Evolutionary conservation across 2,329 filamentous ascomycete species (phyloP).

Genomic region (Colletotrichum kahawae): DNA sequence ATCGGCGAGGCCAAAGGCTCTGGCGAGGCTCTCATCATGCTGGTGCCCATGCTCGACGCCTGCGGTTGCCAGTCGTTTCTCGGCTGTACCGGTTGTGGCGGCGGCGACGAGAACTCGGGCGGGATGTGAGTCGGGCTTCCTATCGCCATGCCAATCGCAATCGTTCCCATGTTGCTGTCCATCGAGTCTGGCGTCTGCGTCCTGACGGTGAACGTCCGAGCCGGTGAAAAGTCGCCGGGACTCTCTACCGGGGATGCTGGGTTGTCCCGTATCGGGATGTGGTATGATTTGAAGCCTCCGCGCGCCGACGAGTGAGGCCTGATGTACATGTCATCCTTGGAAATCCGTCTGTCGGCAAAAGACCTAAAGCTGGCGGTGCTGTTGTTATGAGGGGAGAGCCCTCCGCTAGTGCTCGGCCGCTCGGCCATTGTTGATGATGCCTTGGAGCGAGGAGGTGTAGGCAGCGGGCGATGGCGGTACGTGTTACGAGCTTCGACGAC

Average conservation of each 20-base stretch:
- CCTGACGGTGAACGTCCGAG: conserved; percentile 38
- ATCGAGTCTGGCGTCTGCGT: conserved; percentile 49
- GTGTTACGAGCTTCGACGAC: conserved; percentile 27
- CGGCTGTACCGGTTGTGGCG: not conserved
- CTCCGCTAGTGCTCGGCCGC: conserved; percentile 48
- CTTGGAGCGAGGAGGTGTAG: conserved; percentile 24
- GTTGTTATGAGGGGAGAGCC: conserved; percentile 29
- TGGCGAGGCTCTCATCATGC: conserved; percentile 9
- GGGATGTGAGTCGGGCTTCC: conserved; percentile 67
- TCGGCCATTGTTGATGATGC: conserved; percentile 30
- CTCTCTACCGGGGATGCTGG: conserved; percentile 49
- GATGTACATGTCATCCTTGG: conserved; percentile 46
- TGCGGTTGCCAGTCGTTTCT: conserved; percentile 31
- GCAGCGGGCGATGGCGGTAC: conserved; percentile 25
- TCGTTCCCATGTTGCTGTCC: conserved; percentile 41
- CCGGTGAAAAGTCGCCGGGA: conserved; percentile 34
- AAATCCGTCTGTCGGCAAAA: conserved; percentile 46
- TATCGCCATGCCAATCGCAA: conserved; percentile 74
- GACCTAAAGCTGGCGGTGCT: conserved; percentile 30
- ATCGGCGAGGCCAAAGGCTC: conserved; percentile 3
- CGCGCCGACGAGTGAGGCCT: conserved; percentile 33
- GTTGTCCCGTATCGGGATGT: conserved; percentile 45
- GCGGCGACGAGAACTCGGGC: conserved; percentile 24
- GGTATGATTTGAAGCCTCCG: conserved; percentile 42
- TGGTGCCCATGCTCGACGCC: conserved; percentile 22